These are phyloP conservation scores for Mycena metata DNA, from an alignment of 768 basidiomycete genomes.

Conservation along the genomic window DNA sequence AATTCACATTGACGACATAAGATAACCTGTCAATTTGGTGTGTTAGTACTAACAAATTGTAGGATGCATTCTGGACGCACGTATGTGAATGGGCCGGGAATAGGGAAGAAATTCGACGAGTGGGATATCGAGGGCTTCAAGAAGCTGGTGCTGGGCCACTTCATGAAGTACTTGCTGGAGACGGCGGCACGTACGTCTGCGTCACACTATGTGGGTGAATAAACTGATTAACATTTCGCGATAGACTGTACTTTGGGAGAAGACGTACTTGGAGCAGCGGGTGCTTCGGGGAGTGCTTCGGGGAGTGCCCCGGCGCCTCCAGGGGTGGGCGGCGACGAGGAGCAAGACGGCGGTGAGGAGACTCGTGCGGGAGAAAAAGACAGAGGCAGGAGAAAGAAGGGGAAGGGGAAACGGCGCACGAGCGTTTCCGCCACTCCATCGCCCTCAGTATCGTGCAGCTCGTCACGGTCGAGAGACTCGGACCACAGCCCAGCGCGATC, in stretches of 20 bases:
- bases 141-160: conserved; percentile 9
- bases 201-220: neutral
- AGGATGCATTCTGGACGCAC: conserved; percentile 15
- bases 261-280: no score
- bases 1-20: neutral
- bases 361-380: no score
- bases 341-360: neutral
- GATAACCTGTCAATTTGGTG: neutral
- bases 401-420: neutral
- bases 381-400: neutral
- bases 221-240: no score
- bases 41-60: neutral
- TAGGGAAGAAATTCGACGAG: conserved; percentile 12
- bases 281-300: no score
- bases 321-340: neutral
- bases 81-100: neutral
- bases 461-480: neutral
- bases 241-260: no score
- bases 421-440: neutral
- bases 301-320: no score
- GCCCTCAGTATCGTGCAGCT: neutral
- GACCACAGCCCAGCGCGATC: neutral
- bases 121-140: conserved; percentile 7
- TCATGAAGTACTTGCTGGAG: conserved; percentile 10
- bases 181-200: neutral